Conservation (phyloP, 257 asterid species). For the Mitragyna speciosa region DNA sequence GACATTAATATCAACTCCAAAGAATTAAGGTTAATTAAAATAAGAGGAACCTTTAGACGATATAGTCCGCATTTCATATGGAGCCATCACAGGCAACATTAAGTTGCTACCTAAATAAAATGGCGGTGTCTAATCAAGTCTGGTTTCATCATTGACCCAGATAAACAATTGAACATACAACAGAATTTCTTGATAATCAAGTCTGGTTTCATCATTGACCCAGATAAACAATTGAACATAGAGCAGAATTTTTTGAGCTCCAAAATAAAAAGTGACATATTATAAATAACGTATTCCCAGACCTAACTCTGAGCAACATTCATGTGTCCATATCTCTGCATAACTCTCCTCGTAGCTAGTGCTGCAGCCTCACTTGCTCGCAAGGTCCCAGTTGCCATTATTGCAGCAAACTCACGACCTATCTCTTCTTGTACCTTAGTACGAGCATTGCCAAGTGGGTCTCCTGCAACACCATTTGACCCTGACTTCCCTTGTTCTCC, state of each 20-base stretch:
- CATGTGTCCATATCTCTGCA: slow-evolving; percentile 69
- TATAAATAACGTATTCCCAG: background rate
- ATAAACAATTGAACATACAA: slow-evolving; percentile 1
- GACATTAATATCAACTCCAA: background rate
- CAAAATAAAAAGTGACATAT: background rate
- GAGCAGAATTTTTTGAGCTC: background rate
- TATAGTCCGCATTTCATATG: background rate
- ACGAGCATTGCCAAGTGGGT: slow-evolving; percentile 77
- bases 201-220: background rate
- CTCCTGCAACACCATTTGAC: slow-evolving; percentile 28
- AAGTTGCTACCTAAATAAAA: background rate
- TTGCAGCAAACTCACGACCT: slow-evolving; percentile 70
- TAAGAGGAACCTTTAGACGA: background rate
- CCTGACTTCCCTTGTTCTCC: slow-evolving; percentile 30
- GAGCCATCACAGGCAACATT: background rate
- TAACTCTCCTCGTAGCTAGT: slow-evolving; percentile 82
- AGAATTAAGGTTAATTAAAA: too few relatives aligned
- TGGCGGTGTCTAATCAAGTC: background rate
- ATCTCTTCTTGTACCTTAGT: slow-evolving; percentile 87
- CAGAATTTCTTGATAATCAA: background rate
- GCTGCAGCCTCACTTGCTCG: slow-evolving; percentile 99
- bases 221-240: background rate
- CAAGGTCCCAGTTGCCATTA: slow-evolving; percentile 86
- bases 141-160: background rate
- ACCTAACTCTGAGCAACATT: slow-evolving; percentile 56